Evolutionary conservation across 1,139 yeast species (phyloP).

Genomic region (Taphrina deformans): DNA sequence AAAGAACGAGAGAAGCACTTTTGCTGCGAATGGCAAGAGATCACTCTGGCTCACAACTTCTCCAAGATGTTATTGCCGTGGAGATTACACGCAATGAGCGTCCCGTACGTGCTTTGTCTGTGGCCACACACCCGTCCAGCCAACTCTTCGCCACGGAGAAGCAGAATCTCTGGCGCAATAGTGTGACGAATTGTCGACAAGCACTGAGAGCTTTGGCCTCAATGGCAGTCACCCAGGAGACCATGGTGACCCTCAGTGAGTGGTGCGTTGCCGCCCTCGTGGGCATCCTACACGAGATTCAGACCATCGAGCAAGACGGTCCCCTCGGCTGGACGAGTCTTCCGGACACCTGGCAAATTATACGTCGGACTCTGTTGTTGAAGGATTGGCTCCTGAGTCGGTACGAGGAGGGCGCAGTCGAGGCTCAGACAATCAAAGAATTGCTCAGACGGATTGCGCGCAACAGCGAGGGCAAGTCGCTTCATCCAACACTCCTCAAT

Average conservation of each 20-base stretch:
- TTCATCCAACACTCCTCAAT: neutral
- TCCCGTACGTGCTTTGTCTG: neutral
- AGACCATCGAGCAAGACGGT: neutral
- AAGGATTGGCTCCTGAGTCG: conserved; percentile 1
- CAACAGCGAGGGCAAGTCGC: neutral
- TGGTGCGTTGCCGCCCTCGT: neutral
- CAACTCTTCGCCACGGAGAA: conserved; percentile 19
- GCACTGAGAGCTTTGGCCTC: conserved; percentile 1
- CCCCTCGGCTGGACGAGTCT: conserved; percentile 20
- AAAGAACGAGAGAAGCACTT: neutral
- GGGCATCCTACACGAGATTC: neutral
- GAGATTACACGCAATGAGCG: neutral
- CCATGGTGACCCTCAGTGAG: neutral
- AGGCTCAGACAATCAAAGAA: neutral
- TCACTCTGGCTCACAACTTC: neutral
- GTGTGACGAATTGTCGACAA: conserved; percentile 13
- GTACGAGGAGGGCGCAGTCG: neutral
- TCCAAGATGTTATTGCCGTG: neutral
- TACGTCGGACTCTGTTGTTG: conserved; percentile 2
- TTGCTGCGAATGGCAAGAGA: neutral
- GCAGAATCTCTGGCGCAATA: conserved; percentile 28
- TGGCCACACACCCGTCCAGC: conserved; percentile 15
- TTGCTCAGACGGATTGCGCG: neutral
- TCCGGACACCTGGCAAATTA: conserved; percentile 3
- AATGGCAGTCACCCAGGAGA: neutral